Evolutionary conservation across 78 protist genomes (phyloP), one percentile per base, ranked within the genome.

Genomic region (Emiliania huxleyi): DNA sequence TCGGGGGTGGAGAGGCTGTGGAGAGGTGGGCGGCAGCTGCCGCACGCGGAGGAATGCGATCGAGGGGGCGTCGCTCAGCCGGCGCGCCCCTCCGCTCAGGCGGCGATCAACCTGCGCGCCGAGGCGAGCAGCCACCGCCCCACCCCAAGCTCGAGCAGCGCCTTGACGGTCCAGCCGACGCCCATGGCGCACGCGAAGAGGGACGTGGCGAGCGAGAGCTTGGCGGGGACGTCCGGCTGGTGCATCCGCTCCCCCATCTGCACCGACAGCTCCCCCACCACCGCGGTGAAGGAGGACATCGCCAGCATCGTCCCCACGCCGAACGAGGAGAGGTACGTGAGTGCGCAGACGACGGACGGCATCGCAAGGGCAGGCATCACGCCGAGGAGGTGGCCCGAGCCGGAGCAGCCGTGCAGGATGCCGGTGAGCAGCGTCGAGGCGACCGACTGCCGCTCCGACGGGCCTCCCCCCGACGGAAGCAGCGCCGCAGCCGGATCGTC

Each of bases 331-430:
- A 81, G 55, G 89, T 81, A 81, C 4, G 89, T 26, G 56, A 42
- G 44, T 21, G 89, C 89, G 38, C 49, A 42, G 25, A 4, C 0
- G 29, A 1, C 0, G 29, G 48, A 33, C 25, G 89, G 89, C 89
- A 81, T 81, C 19, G 89, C 56, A 15, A 81, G 89, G 19, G 89
- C 89, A 0, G 89, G 89, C 89, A 81, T 6, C 56, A 81, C 89
- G 89, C 89, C 89, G 18, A 81, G 89, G 38, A 81, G 23, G 89
- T 81, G 89, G 55, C 89, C 89, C 29, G 56, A 44, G 52, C 89
- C 89, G 0, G 89, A 44, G 55, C 89, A 81, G 52, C 89, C 89
- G n/a, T 40, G 56, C 4, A 81, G 2, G 56, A 81, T 44, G 56
- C 89, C 89, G 3, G 87, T 79, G 49, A 21, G 12, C 26, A 79